Conservation (phyloP, 805 yeast species). For the Candida rishiriensis region DNA sequence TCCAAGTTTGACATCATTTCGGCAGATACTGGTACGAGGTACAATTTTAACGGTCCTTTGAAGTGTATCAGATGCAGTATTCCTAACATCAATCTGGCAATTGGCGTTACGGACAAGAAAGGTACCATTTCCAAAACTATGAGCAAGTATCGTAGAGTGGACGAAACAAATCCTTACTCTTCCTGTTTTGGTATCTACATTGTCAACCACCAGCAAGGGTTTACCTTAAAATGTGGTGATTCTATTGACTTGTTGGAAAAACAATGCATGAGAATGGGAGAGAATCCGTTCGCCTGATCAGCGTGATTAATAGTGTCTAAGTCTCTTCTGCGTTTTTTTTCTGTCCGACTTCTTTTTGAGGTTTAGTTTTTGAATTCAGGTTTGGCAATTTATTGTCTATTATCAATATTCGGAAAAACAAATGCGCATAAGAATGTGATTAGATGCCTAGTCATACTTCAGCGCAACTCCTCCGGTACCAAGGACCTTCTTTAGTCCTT, state of each 20-base stretch:
- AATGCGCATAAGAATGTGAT: too few species aligned
- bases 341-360: neutral
- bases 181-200: slow-evolving; percentile 27
- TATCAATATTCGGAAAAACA: too few species aligned
- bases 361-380: too few species aligned
- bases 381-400: too few species aligned
- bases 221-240: slow-evolving; percentile 22
- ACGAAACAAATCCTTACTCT: slow-evolving; percentile 21
- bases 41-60: slow-evolving; percentile 18
- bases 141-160: slow-evolving; percentile 27
- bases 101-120: slow-evolving; percentile 22
- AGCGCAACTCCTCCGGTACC: slow-evolving; percentile 21
- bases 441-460: neutral
- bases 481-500: slow-evolving; percentile 17
- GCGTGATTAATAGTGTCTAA: neutral
- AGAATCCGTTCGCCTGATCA: slow-evolving; percentile 14
- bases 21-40: slow-evolving; percentile 1
- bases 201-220: slow-evolving; percentile 20
- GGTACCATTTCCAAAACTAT: slow-evolving; percentile 19
- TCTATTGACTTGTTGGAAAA: slow-evolving; percentile 18
- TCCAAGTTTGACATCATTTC: slow-evolving; percentile 18
- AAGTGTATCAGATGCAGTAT: slow-evolving; percentile 28
- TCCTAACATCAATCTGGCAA: slow-evolving; percentile 22
- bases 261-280: slow-evolving; percentile 11
- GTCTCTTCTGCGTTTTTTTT: neutral